Evolutionary conservation across 2,329 filamentous ascomycete species (phyloP), one percentile per base, ranked within the genome.

Genomic region (Claviceps monticola): DNA sequence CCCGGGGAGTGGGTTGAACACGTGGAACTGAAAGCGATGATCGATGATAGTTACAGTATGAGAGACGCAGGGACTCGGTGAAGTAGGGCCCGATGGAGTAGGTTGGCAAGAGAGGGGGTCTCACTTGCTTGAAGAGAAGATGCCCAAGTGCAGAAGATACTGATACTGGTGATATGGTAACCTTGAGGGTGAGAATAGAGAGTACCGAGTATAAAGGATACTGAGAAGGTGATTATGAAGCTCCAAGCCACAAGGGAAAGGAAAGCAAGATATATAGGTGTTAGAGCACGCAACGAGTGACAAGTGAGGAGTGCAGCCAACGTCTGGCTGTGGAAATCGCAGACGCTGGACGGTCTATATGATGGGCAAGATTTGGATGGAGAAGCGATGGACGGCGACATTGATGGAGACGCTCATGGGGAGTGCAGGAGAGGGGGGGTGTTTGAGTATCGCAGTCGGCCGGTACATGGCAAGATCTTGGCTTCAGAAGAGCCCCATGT

Each of bases 381-480:
- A 51, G 29, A 34, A 34, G 29, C 9, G 29, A 34, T 34, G 29
- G 29, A 34, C 11, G 41, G 26, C 43, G 46, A 49, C 42, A 53
- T 37, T 36, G 23, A 36, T 38, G 42, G 43, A 36, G 47, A 45
- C 38, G 21, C 48, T 38, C 29, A 34, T 34, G 9, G 9, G 9
- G 29, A 34, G 29, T 34, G 29, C 9, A 34, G 4, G 9, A 34
- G 29, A 34, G 9, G 44, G 11, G 11, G 52, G 39, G 52, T 46
- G 29, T 29, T 29, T 29, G 29, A 9, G 29, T 34, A 34, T 50
- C 49, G n/a, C 26, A 36, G 38, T 47, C 47, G 49, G 49, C 23
- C 42, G 52, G 51, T 48, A 53, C 51, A 51, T 49, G 52, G 37
- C 49, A 51, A 54, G 49, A 51, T 54, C 52, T 47, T 51, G 52